Base-by-base conservation (phyloP, 768 basidiomycete genomes). In the Fomitopsis pulvina region DNA sequence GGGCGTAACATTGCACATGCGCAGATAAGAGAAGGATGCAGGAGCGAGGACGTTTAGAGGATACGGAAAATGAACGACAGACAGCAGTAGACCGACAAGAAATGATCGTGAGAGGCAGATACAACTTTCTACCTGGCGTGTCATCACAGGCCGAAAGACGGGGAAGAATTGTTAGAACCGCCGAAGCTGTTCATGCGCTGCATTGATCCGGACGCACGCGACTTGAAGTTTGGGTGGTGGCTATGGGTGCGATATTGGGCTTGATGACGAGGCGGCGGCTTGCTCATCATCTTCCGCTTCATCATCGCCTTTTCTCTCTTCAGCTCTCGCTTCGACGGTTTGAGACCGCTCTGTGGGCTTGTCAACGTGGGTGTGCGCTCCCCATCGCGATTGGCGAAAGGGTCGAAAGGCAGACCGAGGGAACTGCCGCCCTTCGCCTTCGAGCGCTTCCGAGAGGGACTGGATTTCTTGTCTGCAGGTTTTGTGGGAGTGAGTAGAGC, bases 221-320 rank as follows among this genome's bases (percentile, higher is more conserved):
- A 68, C 68, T 83, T 86, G 62, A 70, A 66, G 61, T 87, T 87
- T 21, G 85, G 82, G 57, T 80, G 79, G 12, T 78, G 74, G 55
- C 80, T 81, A 41, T 73, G 69, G 52, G 75, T 74, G 47, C 76
- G 75, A 30, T 78, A 75, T 44, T 72, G 71, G 41, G 66, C 66
- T 29, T 75, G 69, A n/a, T 71, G 58, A 21, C 64, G 50, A 41
- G 58, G 55, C 43, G 66, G 62, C 41, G 62, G 52, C 59, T 49
- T 77, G 62, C 56, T 69, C 71, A 61, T 70, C 72, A 66, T 69
- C 74, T 70, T 83, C 77, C 79, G 74, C 66, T 83, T 81, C 54
- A 61, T 52, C 65, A 77, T 70, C 68, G 83, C 85, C 61, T 78
- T 79, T 69, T 88, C 85, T 59, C 78, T 71, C 57, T 79, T 72